Conservation (phyloP, 768 basidiomycete species). For the Russula sp. region DNA sequence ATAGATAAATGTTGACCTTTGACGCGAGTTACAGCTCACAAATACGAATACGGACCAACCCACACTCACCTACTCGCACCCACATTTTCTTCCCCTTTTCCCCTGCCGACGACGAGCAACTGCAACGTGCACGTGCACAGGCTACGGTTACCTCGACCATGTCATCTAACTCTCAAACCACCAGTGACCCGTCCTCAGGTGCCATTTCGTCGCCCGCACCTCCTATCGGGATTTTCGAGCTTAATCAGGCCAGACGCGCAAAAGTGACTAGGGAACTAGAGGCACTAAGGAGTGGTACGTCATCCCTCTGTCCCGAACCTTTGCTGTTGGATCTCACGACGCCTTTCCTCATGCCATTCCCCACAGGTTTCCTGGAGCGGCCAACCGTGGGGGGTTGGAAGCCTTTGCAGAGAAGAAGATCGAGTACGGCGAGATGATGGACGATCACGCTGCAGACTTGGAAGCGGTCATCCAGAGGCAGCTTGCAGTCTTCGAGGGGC, state of each 20-base stretch:
- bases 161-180: neutral
- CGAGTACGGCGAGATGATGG: neutral
- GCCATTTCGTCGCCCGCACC: neutral
- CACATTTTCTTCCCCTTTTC: neutral
- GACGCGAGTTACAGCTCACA: neutral
- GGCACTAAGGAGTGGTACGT: neutral
- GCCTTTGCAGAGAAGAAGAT: constrained; percentile 6
- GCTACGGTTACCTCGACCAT: neutral
- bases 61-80: neutral
- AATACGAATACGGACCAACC: neutral
- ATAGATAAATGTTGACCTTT: neutral
- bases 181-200: neutral
- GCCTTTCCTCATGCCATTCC: neutral
- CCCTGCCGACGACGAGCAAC: neutral
- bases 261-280: neutral
- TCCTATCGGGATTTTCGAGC: neutral
- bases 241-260: neutral
- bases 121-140: too few species aligned
- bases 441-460: neutral
- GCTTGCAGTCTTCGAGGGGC: neutral
- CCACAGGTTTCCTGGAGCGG: constrained; percentile 14
- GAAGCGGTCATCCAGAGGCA: neutral
- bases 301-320: neutral
- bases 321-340: neutral
- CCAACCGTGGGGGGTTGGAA: constrained; percentile 14